A percentile compares a stretch with the other conserved stretches of the same genome.
Conservation (phyloP, 495 filamentous ascomycete species). For the Lepraria neglecta region DNA sequence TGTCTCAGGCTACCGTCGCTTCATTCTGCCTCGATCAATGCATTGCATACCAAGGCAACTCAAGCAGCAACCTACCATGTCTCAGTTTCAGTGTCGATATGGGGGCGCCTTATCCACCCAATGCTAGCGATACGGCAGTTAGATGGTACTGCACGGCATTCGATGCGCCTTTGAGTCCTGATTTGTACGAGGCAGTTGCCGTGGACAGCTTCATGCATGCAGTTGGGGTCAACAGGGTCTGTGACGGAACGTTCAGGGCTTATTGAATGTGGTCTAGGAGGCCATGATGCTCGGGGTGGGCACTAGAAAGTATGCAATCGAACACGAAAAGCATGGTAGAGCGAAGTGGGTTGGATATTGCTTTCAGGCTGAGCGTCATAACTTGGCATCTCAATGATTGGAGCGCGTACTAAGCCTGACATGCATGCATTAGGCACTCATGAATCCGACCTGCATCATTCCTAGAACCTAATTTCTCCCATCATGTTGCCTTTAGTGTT, state of each 20-base stretch:
- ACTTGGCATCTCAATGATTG: too few species aligned
- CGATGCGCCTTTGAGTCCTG: conserved; percentile 10
- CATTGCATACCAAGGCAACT: conserved; percentile 1
- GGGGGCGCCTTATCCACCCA: conserved; percentile 13
- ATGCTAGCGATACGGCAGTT: conserved; percentile 12
- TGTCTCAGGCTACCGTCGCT: conserved; percentile 18
- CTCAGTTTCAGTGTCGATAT: conserved; percentile 23
- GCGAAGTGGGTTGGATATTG: too few species aligned
- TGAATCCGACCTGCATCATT: too few species aligned
- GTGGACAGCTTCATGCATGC: conserved; percentile 16
- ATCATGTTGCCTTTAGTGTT: too few species aligned
- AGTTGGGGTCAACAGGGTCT: conserved; percentile 19
- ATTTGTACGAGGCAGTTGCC: conserved; percentile 10
- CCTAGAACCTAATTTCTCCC: too few species aligned
- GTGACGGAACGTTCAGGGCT: conserved; percentile 14
- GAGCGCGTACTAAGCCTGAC: too few species aligned
- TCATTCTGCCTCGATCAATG: conserved; percentile 20
- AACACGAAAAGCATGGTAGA: too few species aligned
- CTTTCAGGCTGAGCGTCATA: too few species aligned
- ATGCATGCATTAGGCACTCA: too few species aligned
- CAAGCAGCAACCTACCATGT: conserved; percentile 6
- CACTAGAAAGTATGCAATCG: too few species aligned
- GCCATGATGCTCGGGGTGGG: background rate
- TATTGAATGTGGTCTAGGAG: background rate
- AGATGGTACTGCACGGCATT: conserved; percentile 22